phyloP scores from a whole-genome alignment of 2,329 filamentous ascomycete species.

The Intubia oerlemansii region DNA sequence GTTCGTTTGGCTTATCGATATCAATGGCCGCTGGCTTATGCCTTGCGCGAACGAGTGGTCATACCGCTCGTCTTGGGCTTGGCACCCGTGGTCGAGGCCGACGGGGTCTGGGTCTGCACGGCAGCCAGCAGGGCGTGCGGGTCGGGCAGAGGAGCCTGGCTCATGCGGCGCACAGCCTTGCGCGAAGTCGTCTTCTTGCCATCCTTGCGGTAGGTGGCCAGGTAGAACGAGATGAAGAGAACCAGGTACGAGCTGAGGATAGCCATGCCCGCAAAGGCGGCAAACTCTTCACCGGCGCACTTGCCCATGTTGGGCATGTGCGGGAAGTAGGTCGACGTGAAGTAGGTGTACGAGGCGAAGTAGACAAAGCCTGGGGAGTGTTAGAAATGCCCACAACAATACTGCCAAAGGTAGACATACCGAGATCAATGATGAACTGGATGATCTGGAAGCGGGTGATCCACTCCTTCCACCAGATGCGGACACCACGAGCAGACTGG shows the following conservation, averaged over 20 bases:
- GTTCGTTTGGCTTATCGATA: too few relatives aligned
- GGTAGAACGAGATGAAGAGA: constrained; percentile 98
- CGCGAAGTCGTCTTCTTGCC: constrained; percentile 61
- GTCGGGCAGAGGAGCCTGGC: constrained; percentile 51
- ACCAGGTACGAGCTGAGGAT: constrained; percentile 90
- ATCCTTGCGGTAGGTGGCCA: constrained; percentile 84
- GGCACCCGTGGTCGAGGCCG: constrained; percentile 30
- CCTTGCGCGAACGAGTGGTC: constrained; percentile 49
- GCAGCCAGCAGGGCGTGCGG: constrained; percentile 49
- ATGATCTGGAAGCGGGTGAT: constrained; percentile 94
- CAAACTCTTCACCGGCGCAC: constrained; percentile 93
- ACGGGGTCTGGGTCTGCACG: constrained; percentile 28
- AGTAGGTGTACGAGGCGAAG: constrained; percentile 59
- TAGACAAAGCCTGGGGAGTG: constrained; percentile 70
- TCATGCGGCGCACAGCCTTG: constrained; percentile 49
- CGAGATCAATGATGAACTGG: constrained; percentile 92
- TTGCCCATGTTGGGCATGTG: constrained; percentile 65
- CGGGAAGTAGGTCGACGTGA: constrained; percentile 88
- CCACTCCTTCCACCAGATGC: constrained; percentile 99
- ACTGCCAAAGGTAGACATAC: constrained; percentile 39
- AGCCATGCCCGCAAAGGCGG: constrained; percentile 75
- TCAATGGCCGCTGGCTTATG: too few relatives aligned
- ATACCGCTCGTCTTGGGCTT: constrained; percentile 20
- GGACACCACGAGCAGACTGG: constrained; percentile 86
- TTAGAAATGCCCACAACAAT: too few relatives aligned